A percentile compares a stretch with the other conserved stretches of the same genome.
Evolutionary conservation across 768 basidiomycete species (phyloP).

Genomic region (Podaxis carcinomalis): DNA sequence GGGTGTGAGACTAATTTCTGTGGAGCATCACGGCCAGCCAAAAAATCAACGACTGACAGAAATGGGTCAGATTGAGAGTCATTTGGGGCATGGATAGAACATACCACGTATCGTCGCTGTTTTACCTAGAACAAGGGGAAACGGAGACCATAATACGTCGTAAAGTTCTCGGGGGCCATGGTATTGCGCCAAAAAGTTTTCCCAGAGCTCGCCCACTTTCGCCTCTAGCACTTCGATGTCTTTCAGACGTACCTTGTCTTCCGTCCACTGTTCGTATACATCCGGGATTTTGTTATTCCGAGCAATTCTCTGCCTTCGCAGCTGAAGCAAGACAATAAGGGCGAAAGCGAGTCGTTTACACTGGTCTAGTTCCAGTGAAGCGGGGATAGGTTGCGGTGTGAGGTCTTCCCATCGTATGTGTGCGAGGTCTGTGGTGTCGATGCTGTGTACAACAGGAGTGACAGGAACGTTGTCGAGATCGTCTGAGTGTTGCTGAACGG

Average conservation of each 20-base stretch:
- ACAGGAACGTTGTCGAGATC: not conserved
- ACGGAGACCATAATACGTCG: constrained; percentile 43
- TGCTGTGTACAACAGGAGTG: constrained; percentile 17
- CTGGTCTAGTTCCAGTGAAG: constrained; percentile 8
- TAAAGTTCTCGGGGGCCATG: constrained; percentile 39
- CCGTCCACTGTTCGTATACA: constrained; percentile 40
- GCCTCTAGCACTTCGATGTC: constrained; percentile 29
- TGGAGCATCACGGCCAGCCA: constrained; percentile 28
- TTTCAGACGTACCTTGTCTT: constrained; percentile 19
- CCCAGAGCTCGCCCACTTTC: constrained; percentile 33
- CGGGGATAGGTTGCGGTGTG: not conserved
- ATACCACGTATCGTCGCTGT: constrained; percentile 25
- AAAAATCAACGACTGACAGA: constrained; percentile 38
- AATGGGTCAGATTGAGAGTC: not conserved
- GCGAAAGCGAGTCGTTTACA: constrained; percentile 21
- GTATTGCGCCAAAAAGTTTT: constrained; percentile 35
- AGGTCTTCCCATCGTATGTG: constrained; percentile 6
- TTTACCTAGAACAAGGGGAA: constrained; percentile 27
- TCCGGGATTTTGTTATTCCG: constrained; percentile 17
- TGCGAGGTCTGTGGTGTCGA: constrained; percentile 18
- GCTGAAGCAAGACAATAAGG: constrained; percentile 28
- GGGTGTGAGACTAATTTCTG: constrained; percentile 35
- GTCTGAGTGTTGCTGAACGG: not conserved
- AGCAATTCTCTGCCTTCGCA: constrained; percentile 22
- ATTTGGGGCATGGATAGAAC: constrained; percentile 2